These are phyloP conservation scores for Nicotiana knightiana DNA, from an alignment of 257 asterid species.

Conservation along the genomic window DNA sequence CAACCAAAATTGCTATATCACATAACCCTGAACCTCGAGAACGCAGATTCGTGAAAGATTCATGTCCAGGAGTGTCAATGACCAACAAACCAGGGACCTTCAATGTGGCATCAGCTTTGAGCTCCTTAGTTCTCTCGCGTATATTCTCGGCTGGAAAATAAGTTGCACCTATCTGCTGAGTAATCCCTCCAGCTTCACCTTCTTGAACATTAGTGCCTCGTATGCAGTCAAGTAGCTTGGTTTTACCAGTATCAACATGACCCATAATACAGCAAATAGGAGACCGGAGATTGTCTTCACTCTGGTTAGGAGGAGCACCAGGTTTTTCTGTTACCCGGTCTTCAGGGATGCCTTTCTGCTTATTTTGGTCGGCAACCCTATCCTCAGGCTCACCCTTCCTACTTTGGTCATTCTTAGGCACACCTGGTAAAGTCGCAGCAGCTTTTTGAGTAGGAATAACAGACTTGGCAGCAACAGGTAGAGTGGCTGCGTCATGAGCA, in stretches of 20 bases:
- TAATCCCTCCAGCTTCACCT: conserved; percentile 99
- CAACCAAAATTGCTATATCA: conserved; percentile 92
- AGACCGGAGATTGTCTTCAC: conserved; percentile 62
- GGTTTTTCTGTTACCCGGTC: conserved; percentile 18
- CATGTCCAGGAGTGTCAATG: conserved; percentile 98
- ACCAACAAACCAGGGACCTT: conserved; percentile 93
- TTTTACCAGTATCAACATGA: conserved; percentile 97
- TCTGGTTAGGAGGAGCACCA: conserved; percentile 26
- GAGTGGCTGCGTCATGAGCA: conserved; percentile 30
- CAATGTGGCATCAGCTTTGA: conserved; percentile 90
- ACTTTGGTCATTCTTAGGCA: conserved; percentile 28
- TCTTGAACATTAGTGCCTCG: conserved; percentile 98
- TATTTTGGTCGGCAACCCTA: conserved; percentile 20
- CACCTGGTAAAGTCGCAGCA: conserved; percentile 17
- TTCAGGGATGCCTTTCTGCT: background rate
- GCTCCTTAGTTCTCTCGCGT: conserved; percentile 92
- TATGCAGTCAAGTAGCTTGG: conserved; percentile 93
- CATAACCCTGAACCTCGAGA: conserved; percentile 98
- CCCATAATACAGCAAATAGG: conserved; percentile 99
- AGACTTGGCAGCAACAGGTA: conserved; percentile 30
- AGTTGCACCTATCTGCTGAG: conserved; percentile 98
- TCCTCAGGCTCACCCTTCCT: conserved; percentile 23
- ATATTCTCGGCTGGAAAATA: conserved; percentile 94
- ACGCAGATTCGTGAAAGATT: conserved; percentile 84
- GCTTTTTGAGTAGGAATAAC: conserved; percentile 19